Evolutionary conservation across 2,329 filamentous ascomycete species (phyloP).

Genomic region (Fusarium chlamydosporum): DNA sequence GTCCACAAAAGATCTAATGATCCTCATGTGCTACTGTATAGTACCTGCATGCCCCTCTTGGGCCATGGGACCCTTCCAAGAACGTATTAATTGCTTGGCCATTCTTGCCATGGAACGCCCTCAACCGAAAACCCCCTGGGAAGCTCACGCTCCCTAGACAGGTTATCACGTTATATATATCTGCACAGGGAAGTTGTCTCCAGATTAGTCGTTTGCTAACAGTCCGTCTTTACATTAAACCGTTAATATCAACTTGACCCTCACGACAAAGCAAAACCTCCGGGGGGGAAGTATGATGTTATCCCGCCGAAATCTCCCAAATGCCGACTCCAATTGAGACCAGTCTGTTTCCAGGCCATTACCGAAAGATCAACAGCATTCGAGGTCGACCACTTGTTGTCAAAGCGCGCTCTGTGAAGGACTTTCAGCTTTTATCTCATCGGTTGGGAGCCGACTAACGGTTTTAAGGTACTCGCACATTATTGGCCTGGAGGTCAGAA

Average conservation of each 20-base stretch:
- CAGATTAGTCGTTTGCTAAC: conserved; percentile 11
- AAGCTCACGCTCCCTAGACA: no score
- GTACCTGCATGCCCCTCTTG: conserved; percentile 32
- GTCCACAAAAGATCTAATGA: conserved; percentile 8
- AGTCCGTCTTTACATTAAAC: conserved; percentile 5
- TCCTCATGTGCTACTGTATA: conserved; percentile 15
- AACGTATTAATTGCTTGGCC: background rate
- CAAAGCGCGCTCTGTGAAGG: conserved; percentile 6
- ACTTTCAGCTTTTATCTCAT: conserved; percentile 21
- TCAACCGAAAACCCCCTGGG: background rate
- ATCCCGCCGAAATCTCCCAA: conserved; percentile 1
- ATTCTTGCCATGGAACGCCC: background rate
- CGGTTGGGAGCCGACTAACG: conserved; percentile 2
- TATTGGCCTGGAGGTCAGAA: conserved; percentile 26
- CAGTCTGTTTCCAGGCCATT: background rate
- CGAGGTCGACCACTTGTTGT: background rate
- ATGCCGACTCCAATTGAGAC: background rate
- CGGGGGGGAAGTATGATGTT: conserved; percentile 1
- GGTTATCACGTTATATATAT: conserved; percentile 7
- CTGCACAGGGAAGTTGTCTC: conserved; percentile 2
- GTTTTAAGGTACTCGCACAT: conserved; percentile 1
- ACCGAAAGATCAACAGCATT: background rate
- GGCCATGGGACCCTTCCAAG: conserved; percentile 13
- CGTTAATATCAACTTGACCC: conserved; percentile 18
- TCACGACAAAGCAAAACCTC: background rate